Evolutionary conservation across 2,329 filamentous ascomycete genomes (phyloP).

Genomic region (Diaporthe capsici): DNA sequence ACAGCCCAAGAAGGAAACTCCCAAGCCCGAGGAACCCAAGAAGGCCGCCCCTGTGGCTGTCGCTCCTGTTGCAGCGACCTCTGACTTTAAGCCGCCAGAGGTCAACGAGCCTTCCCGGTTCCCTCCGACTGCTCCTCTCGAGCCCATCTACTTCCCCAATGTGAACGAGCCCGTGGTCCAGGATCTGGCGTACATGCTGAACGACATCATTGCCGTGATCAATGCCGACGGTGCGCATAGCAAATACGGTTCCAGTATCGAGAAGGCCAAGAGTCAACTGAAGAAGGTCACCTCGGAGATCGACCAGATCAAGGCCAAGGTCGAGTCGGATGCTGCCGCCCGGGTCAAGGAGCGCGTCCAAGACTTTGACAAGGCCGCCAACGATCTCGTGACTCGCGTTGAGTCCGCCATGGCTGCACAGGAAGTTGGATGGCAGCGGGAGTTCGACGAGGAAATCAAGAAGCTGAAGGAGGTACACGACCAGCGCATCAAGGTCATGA

Average conservation of each 20-base stretch:
- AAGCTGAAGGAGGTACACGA: conserved; percentile 84
- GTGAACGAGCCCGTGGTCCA: conserved; percentile 90
- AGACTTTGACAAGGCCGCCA: conserved; percentile 89
- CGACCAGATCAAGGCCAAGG: conserved; percentile 76
- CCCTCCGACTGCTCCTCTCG: conserved; percentile 78
- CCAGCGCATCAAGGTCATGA: conserved; percentile 81
- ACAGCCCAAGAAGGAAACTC: conserved; percentile 45
- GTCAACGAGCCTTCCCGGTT: conserved; percentile 76
- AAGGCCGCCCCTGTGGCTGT: conserved; percentile 40
- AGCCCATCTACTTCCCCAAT: conserved; percentile 81
- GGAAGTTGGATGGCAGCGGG: conserved; percentile 85
- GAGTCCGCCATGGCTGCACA: conserved; percentile 86
- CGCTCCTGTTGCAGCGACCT: conserved; percentile 47
- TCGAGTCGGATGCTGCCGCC: conserved; percentile 79
- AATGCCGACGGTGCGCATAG: conserved; percentile 86
- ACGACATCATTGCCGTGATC: conserved; percentile 94
- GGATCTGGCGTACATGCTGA: conserved; percentile 94
- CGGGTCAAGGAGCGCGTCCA: conserved; percentile 79
- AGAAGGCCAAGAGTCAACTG: conserved; percentile 88
- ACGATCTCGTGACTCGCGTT: conserved; percentile 88
- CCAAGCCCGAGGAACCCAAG: conserved; percentile 48
- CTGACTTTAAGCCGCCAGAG: conserved; percentile 68
- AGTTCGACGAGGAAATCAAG: conserved; percentile 89
- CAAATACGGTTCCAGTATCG: conserved; percentile 83
- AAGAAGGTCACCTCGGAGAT: conserved; percentile 85